Conservation (phyloP, 768 basidiomycete species). For the Postia placenta region DNA sequence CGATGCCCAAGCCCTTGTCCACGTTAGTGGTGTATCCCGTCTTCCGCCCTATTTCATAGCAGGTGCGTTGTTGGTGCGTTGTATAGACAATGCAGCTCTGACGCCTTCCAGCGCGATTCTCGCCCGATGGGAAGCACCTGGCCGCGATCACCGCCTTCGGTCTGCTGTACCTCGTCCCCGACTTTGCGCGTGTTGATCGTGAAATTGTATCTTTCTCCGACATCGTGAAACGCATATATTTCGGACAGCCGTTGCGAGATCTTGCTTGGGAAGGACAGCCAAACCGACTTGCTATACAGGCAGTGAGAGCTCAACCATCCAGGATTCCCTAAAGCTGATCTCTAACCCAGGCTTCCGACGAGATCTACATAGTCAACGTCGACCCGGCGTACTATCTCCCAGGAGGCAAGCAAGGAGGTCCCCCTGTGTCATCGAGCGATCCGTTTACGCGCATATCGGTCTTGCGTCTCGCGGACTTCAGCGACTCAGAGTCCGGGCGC, state of each 20-base stretch:
- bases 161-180: conserved; percentile 14
- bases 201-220: conserved; percentile 7
- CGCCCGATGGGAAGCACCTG: conserved; percentile 18
- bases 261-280: conserved; percentile 15
- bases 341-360: conserved; percentile 14
- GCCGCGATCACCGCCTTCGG: conserved; percentile 15
- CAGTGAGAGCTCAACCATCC: conserved; percentile 11
- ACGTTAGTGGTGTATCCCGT: too few relatives aligned
- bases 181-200: conserved; percentile 14
- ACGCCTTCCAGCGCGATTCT: conserved; percentile 14
- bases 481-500: conserved; percentile 6
- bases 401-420: not conserved
- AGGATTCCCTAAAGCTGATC: not conserved
- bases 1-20: too few relatives aligned
- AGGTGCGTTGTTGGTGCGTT: too few relatives aligned
- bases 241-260: conserved; percentile 12
- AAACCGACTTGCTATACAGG: conserved; percentile 11
- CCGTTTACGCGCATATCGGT: conserved; percentile 1
- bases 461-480: conserved; percentile 13
- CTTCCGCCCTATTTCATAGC: too few relatives aligned
- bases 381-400: conserved; percentile 8
- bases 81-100: not conserved
- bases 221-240: conserved; percentile 11
- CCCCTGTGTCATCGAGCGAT: not conserved
- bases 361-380: conserved; percentile 15